These are phyloP conservation scores for Chlamydomonas sp. DNA, from an alignment of 139 green algal species.

Conservation along the genomic window DNA sequence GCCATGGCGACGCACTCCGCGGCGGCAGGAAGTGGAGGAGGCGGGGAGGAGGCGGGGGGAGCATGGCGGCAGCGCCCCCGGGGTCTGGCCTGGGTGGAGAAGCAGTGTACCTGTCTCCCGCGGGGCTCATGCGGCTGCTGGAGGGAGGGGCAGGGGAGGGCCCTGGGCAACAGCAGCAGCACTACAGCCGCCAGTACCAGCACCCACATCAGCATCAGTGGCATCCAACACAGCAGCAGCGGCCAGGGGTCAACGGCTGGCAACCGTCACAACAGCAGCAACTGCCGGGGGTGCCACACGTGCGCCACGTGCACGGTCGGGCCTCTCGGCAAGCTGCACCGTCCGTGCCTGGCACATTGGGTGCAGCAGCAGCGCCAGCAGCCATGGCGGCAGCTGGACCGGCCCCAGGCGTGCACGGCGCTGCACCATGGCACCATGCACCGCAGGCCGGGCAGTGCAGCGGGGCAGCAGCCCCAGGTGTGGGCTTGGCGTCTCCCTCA, in stretches of 20 bases:
- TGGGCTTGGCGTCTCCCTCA: no score
- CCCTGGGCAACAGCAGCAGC: not conserved
- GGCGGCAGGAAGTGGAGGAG: no score
- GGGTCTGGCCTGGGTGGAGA: not conserved
- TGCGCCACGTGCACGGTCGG: not conserved
- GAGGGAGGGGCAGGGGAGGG: not conserved
- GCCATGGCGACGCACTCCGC: not conserved
- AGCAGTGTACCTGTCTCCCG: not conserved
- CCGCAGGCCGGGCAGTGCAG: no score
- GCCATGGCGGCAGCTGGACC: not conserved
- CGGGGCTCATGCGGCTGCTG: not conserved
- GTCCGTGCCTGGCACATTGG: not conserved
- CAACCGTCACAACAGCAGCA: not conserved
- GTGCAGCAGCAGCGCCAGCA: not conserved
- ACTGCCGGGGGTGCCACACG: not conserved
- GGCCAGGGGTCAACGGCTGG: not conserved
- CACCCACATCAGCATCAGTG: constrained; percentile 12
- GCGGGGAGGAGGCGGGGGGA: no score
- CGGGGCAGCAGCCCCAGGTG: no score
- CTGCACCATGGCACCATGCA: no score
- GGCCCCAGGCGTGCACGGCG: no score
- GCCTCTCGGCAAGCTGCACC: not conserved
- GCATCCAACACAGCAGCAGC: not conserved
- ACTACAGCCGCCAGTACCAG: not conserved
- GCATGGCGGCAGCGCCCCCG: not conserved